Evolutionary conservation across 176 grass and related monocot genomes (phyloP), one percentile per base, ranked within the genome.

Genomic region (Pontederia paniculata): DNA sequence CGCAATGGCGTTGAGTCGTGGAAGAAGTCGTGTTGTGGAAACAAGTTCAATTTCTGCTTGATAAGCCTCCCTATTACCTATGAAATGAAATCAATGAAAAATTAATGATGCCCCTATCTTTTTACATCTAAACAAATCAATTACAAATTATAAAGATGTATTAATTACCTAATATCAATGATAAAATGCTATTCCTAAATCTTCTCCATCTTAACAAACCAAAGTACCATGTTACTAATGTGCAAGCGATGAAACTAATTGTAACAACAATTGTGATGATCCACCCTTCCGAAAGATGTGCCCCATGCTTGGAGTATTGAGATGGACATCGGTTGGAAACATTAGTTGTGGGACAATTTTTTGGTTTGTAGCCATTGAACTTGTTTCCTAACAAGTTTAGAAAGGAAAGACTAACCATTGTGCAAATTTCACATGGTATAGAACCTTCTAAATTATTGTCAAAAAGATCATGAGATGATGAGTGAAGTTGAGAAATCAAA

Each of bases 381-480:
- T 65, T 66, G 70, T 91, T 91, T 50, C 83, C 83, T 31, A 86
- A 91, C 50, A 98, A 84, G 78, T 88, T 88, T 25, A 63, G 72
- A 75, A 84, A 78, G 47, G 80, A 66, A 56, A 98, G 86, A 20
- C 93, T 72, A 65, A 67, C 68, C 57, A 98, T 64, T 48, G 52
- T 69, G 62, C 93, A 98, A 21, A 98, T 80, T 28, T 75, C 80
- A 63, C 87, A 98, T 10, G 83, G 83, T 43, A 90, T 79, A 20
- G 68, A 59, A 77, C 79, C 87, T 72, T 70, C 46, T 61, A 98
- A 81, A 23, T 77, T 17, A 46, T 98, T 98, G 59, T 77, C 63
- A 31, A 86, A 98, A n/a, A 98, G 55, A 51, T 98, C 93, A 58
- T 90, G 71, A 81, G 88, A 98, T 41, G 76, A 82, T 54, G 91